Evolutionary conservation across 2,329 filamentous ascomycete species (phyloP), one percentile per base, ranked within the genome.

Genomic region (Xylaria sp.): DNA sequence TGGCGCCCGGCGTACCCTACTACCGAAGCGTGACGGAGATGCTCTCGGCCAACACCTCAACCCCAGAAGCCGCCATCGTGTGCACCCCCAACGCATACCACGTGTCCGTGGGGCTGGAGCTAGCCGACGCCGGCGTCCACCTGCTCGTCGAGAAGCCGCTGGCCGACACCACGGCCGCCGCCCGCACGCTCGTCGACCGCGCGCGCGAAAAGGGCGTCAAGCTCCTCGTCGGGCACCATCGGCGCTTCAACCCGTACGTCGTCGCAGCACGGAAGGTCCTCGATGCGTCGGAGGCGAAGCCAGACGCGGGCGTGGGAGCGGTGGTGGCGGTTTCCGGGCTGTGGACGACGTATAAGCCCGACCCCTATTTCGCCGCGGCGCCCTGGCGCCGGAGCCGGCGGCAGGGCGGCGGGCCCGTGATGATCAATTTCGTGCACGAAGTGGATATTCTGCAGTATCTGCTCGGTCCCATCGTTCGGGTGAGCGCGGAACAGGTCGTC

Each of bases 71-170:
- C 31, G 60, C 51, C 6, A 56, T 62, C n/a, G 42, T 62, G 17
- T 62, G 51, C 39, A 62, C 60, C 0, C 60, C 60, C 15, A 62
- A 62, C 33, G 60, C 50, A 22, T n/a, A 39, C 51, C 60, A 62
- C 42, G 60, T 62, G 5, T n/a, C 51, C 39, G 50, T 56, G 22
- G 51, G 39, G 22, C 31, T 62, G 33, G 60, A 56, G 22, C 60
- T 62, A 1, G 42, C 60, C 22, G 42, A 62, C 17, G 60, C 39
- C 2, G 58, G 58, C 38, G 58, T 61, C n/a, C 58, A 61, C 38
- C 27, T 61, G 22, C 58, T 61, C 47, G 58, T 61, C 6, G 58
- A 61, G 27, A 61, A 61, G 38, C 58, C 58, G 15, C 47, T 53
- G 4, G 60, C 60, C 31, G 59, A 62, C 20, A 55, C 59, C 29